A percentile compares a stretch with the other conserved stretches of the same genome.
Evolutionary conservation across 1,284 basidiomycete species (phyloP).

Genomic region (Anthracocystis panici-leucophaei): DNA sequence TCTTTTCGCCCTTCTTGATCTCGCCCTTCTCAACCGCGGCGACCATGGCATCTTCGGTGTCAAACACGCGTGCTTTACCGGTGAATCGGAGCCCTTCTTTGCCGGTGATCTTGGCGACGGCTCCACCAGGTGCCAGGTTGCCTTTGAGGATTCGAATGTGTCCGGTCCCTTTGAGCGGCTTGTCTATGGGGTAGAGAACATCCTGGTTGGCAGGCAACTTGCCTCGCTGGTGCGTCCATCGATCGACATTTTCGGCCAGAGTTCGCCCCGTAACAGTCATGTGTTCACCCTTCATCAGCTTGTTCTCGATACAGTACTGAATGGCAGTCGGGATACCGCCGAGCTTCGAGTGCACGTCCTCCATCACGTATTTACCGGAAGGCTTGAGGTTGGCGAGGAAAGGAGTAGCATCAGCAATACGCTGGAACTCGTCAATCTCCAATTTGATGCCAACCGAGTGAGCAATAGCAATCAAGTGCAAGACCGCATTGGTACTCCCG

Average conservation of each 20-base stretch:
- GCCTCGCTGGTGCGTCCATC: constrained; percentile 76
- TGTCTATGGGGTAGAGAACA: constrained; percentile 60
- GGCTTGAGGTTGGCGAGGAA: constrained; percentile 69
- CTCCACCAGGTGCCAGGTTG: constrained; percentile 68
- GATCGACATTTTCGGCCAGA: constrained; percentile 68
- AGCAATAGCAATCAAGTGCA: constrained; percentile 68
- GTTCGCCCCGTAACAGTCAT: constrained; percentile 68
- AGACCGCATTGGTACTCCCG: constrained; percentile 66
- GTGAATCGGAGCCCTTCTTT: constrained; percentile 68
- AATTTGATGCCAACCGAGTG: constrained; percentile 65
- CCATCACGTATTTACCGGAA: constrained; percentile 69
- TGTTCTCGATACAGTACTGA: constrained; percentile 67
- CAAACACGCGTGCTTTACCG: constrained; percentile 68
- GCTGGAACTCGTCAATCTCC: constrained; percentile 68
- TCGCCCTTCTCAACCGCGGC: constrained; percentile 62
- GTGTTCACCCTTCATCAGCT: constrained; percentile 71
- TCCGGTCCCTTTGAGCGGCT: constrained; percentile 66
- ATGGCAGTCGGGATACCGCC: constrained; percentile 72
- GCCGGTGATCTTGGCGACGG: constrained; percentile 69
- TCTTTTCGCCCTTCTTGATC: constrained; percentile 69
- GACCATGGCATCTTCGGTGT: constrained; percentile 68
- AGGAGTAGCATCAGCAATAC: constrained; percentile 63
- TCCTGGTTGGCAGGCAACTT: constrained; percentile 64
- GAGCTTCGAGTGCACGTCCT: constrained; percentile 65
- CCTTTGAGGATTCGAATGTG: constrained; percentile 68